phyloP scores from a whole-genome alignment of 83 land plant species.

The Picea abies region DNA sequence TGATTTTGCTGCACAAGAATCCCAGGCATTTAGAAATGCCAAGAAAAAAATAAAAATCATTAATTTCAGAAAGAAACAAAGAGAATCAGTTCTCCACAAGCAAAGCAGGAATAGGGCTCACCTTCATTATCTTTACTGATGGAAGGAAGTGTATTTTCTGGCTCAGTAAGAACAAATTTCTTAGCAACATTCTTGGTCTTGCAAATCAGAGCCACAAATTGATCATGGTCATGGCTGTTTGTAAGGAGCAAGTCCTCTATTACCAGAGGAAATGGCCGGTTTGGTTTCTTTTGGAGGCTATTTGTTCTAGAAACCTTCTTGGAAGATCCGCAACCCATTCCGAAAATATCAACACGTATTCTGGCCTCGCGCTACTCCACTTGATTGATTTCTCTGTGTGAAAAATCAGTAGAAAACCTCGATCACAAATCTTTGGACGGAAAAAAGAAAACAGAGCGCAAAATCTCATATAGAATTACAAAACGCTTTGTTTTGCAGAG shows the following conservation, averaged over 20 bases:
- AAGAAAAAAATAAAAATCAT: neutral
- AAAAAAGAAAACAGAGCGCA: neutral
- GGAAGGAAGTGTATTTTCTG: neutral
- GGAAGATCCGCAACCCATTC: too few species aligned
- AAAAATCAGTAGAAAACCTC: too few species aligned
- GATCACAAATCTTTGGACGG: neutral
- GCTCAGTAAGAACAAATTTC: neutral
- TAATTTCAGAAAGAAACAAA: neutral
- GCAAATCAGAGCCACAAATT: slow-evolving; percentile 4
- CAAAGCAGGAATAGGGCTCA: neutral
- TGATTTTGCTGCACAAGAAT: too few species aligned
- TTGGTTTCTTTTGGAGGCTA: neutral
- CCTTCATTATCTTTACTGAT: slow-evolving; percentile 12
- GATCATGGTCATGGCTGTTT: neutral
- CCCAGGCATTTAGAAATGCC: too few species aligned
- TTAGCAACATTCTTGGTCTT: neutral
- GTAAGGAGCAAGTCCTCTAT: slow-evolving; percentile 12
- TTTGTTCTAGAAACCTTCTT: neutral
- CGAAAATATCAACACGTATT: too few species aligned
- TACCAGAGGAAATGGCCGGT: slow-evolving; percentile 4
- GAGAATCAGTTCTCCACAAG: neutral
- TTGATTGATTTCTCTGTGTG: too few species aligned
- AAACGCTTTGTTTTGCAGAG: neutral
- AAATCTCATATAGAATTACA: neutral
- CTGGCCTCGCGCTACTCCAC: too few species aligned